Conservation (phyloP, 495 filamentous ascomycete species). For the Annulohypoxylon maeteangense region DNA sequence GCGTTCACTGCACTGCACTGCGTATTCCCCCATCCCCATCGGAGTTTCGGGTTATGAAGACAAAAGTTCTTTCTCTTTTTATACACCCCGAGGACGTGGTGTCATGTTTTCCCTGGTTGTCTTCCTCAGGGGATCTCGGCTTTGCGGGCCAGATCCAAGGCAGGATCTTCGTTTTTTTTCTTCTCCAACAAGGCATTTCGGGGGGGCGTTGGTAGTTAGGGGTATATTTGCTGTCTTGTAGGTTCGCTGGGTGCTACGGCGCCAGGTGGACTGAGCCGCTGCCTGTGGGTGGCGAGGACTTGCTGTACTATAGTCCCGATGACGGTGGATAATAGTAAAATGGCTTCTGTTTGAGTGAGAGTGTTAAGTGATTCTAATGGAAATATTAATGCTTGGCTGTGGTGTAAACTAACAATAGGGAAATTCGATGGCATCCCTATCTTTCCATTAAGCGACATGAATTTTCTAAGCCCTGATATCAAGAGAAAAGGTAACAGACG, state of each 20-base stretch:
- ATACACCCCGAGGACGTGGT: neutral
- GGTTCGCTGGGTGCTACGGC: neutral
- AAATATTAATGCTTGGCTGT: too few relatives aligned
- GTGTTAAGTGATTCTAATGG: neutral
- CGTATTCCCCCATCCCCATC: neutral
- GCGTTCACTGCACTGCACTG: too few relatives aligned
- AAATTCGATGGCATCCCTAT: too few relatives aligned
- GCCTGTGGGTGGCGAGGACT: neutral
- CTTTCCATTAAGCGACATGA: too few relatives aligned
- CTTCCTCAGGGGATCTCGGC: neutral
- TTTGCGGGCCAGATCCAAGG: neutral
- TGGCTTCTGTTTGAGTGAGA: neutral
- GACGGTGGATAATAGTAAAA: neutral
- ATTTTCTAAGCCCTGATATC: too few relatives aligned
- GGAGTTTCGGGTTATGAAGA: slow-evolving; percentile 34
- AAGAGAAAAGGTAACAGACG: too few relatives aligned
- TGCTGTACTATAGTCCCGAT: slow-evolving; percentile 1
- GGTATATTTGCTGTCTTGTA: neutral
- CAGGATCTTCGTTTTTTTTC: neutral
- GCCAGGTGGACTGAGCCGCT: neutral
- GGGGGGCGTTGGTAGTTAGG: neutral
- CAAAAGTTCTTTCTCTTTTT: slow-evolving; percentile 19
- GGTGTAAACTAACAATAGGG: neutral
- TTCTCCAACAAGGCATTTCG: neutral
- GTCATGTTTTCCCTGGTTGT: neutral